Base-by-base conservation (phyloP, 1,139 yeast genomes). In the Geotrichum citri-aurantii region DNA sequence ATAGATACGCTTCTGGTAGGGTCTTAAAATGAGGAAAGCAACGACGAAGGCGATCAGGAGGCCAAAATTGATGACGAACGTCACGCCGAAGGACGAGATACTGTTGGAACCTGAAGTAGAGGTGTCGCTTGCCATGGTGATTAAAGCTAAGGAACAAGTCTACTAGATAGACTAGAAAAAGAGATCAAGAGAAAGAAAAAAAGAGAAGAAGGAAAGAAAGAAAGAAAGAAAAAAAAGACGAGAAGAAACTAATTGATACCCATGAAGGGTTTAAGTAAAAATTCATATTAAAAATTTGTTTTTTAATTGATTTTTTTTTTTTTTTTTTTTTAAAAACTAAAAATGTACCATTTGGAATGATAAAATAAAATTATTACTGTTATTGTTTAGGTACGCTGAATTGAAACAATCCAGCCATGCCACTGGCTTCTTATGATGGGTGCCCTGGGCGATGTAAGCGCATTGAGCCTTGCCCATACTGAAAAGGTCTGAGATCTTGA, bases 1-100 rank as follows among this genome's bases (percentile, higher is more conserved):
- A 70, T 93, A 93, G 42, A 90, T 89, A 64, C 93, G 77, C 61
- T 75, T 77, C 69, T 85, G 82, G 64, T 76, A 79, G 61, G 86
- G 82, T 68, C 97, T 80, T 58, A 93, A 70, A 1, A 77, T 49
- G n/a, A 90, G 64, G 69, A 93, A 93, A 5, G 79, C 73, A 0
- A 73, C 48, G 17, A 86, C 68, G 66, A 88, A 86, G 1, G 81
- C 77, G 3, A 75, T 75, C 60, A 85, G 86, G 10, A 89, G 71
- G 52, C 83, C 75, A 14, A 82, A 81, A 66, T 84, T 82, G 58
- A 82, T 73, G 50, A 82, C 77, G 57, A 84, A 67, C 2, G 89
- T 70, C 0, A 84, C 73, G 29, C 83, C 78, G 61, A 85, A 82
- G 50, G 70, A 59, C 56, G 73, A 65, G 50, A 66, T 63, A 24